Conservation (phyloP, 2,329 filamentous ascomycete genomes). For the Lachnellula occidentalis region DNA sequence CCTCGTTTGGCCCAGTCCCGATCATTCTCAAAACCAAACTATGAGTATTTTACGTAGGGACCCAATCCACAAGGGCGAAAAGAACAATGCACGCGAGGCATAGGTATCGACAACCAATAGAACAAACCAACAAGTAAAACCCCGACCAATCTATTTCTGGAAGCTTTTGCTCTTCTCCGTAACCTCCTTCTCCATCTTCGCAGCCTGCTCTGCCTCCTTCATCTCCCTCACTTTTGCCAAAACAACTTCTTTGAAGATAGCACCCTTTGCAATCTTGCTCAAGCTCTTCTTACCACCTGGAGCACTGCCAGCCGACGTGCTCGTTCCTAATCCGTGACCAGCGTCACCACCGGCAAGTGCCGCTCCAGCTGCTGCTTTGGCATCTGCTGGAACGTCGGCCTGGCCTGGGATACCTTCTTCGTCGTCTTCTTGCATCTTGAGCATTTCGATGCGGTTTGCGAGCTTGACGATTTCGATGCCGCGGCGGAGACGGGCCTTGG, state of each 20-base stretch:
- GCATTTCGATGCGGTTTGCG: slow-evolving; percentile 86
- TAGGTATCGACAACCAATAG: slow-evolving; percentile 12
- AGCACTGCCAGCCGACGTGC: slow-evolving; percentile 7
- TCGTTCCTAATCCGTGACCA: slow-evolving; percentile 8
- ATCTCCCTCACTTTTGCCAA: slow-evolving; percentile 88
- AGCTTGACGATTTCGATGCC: slow-evolving; percentile 96
- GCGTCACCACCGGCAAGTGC: slow-evolving; percentile 15
- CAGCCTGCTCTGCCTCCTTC: slow-evolving; percentile 76
- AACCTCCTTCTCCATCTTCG: slow-evolving; percentile 50
- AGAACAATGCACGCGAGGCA: not conserved
- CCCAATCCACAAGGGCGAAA: not conserved
- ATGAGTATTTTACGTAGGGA: not conserved
- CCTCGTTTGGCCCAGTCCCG: not conserved
- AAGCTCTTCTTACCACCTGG: slow-evolving; percentile 37
- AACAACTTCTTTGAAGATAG: slow-evolving; percentile 92
- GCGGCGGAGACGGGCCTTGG: slow-evolving; percentile 82
- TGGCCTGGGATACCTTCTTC: slow-evolving; percentile 68
- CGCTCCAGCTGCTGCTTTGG: slow-evolving; percentile 51
- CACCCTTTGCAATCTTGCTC: slow-evolving; percentile 49
- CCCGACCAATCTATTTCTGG: not conserved
- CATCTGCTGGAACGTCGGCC: slow-evolving; percentile 49
- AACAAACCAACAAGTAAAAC: not conserved
- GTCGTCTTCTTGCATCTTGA: slow-evolving; percentile 91
- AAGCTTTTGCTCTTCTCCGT: slow-evolving; percentile 23
- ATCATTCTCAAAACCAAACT: not conserved